Evolutionary conservation across 768 basidiomycete genomes (phyloP), one percentile per base, ranked within the genome.

Genomic region (Termitomyces sp.): DNA sequence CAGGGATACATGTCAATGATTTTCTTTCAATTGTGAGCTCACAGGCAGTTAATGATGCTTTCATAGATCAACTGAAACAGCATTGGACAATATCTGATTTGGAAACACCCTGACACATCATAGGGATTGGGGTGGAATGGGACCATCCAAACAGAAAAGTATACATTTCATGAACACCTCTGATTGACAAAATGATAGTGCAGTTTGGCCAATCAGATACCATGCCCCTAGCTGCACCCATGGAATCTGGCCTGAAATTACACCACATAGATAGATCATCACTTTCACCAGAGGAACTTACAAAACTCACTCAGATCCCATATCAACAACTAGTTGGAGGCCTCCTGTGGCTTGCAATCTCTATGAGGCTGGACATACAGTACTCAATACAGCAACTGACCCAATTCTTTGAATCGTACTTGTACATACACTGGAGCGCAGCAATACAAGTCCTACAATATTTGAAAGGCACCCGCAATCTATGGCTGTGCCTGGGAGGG

Each of bases 131-230:
- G n/a, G n/a, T n/a, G n/a, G 11, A 43, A 43, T 43, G 21, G 42
- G 42, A 43, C 21, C 12, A 11, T 2, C 1, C 1, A 5, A 43
- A 43, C 11, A 43, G 11, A 12, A 61, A 55, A 0, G 54, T 72
- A 6, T 35, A 42, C n/a, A 30, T 74, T 0, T 61, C 60, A 16
- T 70, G 73, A 52, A 58, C 48, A 2, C 46, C 64, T 0, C 69
- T 71, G n/a, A n/a, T n/a, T n/a, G n/a, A n/a, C n/a, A n/a, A n/a
- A n/a, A n/a, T n/a, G n/a, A n/a, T n/a, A 51, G 64, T 74, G 0
- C 52, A 47, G 0, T 69, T 67, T 49, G 35, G 50, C 3, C 52
- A 70, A 9, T 50, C 61, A 9, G 35, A 51, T 10, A 50, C 63
- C 4, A 25, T 57, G 2, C 61, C 66, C 0, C 45, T 69, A 27